phyloP scores from a whole-genome alignment of 768 basidiomycete species.

The Lentinula boryana region DNA sequence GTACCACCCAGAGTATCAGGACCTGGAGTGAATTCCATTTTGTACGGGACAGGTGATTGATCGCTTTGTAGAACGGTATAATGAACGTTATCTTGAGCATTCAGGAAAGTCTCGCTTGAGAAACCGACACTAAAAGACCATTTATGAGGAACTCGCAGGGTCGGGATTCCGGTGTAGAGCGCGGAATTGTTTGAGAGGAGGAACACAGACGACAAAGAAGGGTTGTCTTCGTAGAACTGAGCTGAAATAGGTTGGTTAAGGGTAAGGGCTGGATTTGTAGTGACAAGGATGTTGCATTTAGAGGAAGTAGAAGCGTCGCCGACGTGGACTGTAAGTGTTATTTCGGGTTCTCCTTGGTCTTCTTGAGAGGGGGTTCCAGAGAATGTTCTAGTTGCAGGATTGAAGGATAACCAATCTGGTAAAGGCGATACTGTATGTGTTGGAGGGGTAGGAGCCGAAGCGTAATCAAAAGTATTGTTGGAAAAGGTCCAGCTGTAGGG shows the following conservation, averaged over 20 bases:
- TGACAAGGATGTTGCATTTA: slow-evolving; percentile 51
- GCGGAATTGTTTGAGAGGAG: slow-evolving; percentile 56
- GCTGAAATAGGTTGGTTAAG: slow-evolving; percentile 45
- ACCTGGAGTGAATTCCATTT: slow-evolving; percentile 65
- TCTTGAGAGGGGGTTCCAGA: slow-evolving; percentile 55
- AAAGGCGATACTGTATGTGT: slow-evolving; percentile 50
- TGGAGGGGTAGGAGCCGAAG: slow-evolving; percentile 30
- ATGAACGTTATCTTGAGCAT: slow-evolving; percentile 36
- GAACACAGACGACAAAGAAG: slow-evolving; percentile 73
- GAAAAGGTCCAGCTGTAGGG: slow-evolving; percentile 70
- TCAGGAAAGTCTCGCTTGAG: slow-evolving; percentile 52
- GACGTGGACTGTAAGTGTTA: slow-evolving; percentile 63
- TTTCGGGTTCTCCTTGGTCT: slow-evolving; percentile 57
- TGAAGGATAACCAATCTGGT: slow-evolving; percentile 76
- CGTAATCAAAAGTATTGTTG: slow-evolving; percentile 54
- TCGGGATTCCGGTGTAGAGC: slow-evolving; percentile 41
- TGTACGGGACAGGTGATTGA: slow-evolving; percentile 66
- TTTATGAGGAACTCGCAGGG: slow-evolving; percentile 65
- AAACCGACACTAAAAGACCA: slow-evolving; percentile 95
- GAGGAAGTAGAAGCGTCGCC: slow-evolving; percentile 45
- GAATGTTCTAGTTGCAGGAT: slow-evolving; percentile 54
- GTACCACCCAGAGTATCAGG: slow-evolving; percentile 76
- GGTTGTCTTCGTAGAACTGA: slow-evolving; percentile 58
- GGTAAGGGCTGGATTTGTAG: slow-evolving; percentile 44
- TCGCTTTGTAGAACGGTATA: slow-evolving; percentile 63